A percentile compares a stretch with the other conserved stretches of the same genome.
These are phyloP conservation scores for Apiotrichum gamsii DNA, from an alignment of 1,284 basidiomycete species.

Conservation along the genomic window DNA sequence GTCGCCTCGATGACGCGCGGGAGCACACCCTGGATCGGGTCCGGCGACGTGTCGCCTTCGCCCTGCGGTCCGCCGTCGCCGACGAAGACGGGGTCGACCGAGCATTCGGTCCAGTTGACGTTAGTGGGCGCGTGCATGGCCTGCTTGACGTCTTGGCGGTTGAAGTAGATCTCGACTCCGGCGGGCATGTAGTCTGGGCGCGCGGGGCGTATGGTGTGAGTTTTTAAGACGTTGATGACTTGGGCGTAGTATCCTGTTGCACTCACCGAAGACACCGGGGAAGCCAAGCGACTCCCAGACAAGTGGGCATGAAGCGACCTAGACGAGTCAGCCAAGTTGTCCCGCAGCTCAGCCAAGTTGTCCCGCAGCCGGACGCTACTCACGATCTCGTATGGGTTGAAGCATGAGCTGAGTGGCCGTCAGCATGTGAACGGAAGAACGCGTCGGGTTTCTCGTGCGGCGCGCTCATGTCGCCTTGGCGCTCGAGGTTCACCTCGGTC, in stretches of 20 bases:
- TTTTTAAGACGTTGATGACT: too few relatives aligned
- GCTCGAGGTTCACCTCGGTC: too few relatives aligned
- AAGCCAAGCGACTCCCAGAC: constrained; percentile 71
- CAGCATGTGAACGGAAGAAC: too few relatives aligned
- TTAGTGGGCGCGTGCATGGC: constrained; percentile 64
- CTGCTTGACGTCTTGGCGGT: constrained; percentile 61
- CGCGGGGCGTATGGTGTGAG: too few relatives aligned
- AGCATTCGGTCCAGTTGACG: constrained; percentile 61
- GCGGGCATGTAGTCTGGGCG: neutral
- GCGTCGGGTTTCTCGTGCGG: too few relatives aligned
- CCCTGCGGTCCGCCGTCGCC: constrained; percentile 44
- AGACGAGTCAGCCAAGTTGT: neutral
- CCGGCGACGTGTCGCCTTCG: constrained; percentile 56
- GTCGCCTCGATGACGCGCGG: constrained; percentile 55
- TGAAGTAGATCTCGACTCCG: constrained; percentile 54
- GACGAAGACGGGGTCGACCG: constrained; percentile 54
- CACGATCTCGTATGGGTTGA: constrained; percentile 65
- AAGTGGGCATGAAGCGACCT: constrained; percentile 50
- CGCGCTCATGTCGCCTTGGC: too few relatives aligned
- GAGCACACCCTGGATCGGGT: constrained; percentile 45
- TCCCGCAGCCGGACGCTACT: constrained; percentile 15
- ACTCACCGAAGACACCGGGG: constrained; percentile 51
- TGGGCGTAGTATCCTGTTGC: too few relatives aligned
- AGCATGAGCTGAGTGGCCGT: too few relatives aligned
- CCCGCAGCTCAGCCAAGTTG: neutral